Percentiles rank a stretch among this genome's conserved stretches.
Evolutionary conservation across 1,284 basidiomycete genomes (phyloP).

Genomic region (Malassezia yamatoensis): DNA sequence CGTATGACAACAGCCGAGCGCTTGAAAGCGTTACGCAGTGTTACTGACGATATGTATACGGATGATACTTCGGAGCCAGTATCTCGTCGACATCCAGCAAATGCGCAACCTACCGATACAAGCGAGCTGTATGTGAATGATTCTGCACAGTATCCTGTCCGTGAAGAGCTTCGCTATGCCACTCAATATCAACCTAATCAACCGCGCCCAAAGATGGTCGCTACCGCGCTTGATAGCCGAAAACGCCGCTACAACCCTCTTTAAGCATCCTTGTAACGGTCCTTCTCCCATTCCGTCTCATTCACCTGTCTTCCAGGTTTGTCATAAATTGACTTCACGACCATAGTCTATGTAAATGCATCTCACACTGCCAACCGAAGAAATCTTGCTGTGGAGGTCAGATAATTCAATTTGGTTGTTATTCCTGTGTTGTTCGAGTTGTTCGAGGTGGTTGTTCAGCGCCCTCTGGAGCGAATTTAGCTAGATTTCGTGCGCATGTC

Average conservation of each 20-base stretch:
- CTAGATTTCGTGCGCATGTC: no score
- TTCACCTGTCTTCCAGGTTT: background rate
- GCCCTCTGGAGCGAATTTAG: no score
- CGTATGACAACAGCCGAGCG: slow-evolving; percentile 13
- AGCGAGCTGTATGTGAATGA: background rate
- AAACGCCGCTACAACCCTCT: slow-evolving; percentile 10
- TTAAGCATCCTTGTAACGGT: background rate
- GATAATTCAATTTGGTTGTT: background rate
- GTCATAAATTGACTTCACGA: background rate
- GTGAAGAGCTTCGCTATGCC: slow-evolving; percentile 8
- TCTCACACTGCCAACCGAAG: no score
- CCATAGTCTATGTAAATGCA: slow-evolving; percentile 1
- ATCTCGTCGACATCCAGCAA: background rate
- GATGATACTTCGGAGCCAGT: background rate
- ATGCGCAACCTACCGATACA: no score
- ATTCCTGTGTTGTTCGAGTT: background rate
- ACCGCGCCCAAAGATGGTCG: background rate
- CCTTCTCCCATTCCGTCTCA: background rate
- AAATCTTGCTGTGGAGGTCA: background rate
- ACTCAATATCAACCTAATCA: background rate
- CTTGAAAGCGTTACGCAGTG: slow-evolving; percentile 2
- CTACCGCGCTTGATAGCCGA: background rate
- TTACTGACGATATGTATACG: background rate
- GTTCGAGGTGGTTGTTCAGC: background rate
- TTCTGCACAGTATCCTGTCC: slow-evolving; percentile 1